Evolutionary conservation across 257 asterid species (phyloP).

Genomic region (Apocynum venetum): DNA sequence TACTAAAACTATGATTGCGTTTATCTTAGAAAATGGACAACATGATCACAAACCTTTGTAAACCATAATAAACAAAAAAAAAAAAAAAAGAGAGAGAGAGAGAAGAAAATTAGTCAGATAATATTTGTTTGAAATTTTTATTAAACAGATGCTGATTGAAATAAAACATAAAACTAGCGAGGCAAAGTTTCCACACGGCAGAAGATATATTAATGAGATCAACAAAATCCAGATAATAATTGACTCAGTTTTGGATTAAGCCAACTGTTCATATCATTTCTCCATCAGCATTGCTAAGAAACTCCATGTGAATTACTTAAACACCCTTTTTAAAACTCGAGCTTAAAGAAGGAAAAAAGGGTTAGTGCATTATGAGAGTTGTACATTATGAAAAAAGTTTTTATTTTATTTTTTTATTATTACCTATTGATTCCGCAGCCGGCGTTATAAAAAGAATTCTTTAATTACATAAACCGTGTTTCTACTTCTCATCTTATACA

Average conservation of each 20-base stretch:
- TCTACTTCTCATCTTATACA: no score
- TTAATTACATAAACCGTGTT: no score
- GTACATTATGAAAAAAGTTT: no score
- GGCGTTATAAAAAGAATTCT: no score
- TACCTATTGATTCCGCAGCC: no score
- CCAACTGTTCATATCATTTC: no score
- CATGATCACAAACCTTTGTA: neutral
- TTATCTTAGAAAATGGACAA: neutral
- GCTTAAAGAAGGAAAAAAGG: neutral
- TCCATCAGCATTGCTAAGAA: neutral
- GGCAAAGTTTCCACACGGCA: no score
- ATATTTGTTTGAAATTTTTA: neutral
- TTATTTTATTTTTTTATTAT: no score
- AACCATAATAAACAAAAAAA: neutral
- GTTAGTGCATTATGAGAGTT: no score
- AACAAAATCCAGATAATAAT: neutral
- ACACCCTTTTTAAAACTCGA: neutral
- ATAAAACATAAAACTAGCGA: no score
- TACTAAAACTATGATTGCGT: no score
- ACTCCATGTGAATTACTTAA: neutral
- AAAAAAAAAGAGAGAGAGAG: no score
- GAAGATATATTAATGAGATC: neutral
- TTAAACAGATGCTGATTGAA: neutral
- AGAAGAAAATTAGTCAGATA: neutral
- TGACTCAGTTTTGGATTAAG: neutral